Evolutionary conservation across 2,329 filamentous ascomycete species (phyloP).

Genomic region (Mariannaea sp.): DNA sequence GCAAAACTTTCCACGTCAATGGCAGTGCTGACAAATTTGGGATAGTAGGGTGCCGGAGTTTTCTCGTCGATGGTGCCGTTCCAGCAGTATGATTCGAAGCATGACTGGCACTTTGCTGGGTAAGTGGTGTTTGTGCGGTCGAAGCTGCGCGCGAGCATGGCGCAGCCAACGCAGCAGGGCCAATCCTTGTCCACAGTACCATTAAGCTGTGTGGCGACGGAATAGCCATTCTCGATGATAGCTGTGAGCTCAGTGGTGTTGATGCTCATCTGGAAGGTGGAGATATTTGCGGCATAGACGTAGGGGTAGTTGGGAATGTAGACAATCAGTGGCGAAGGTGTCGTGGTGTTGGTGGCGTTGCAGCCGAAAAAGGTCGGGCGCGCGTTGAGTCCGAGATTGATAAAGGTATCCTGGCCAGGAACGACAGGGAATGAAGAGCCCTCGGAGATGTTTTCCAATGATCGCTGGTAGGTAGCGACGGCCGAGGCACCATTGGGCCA

Average conservation of each 20-base stretch:
- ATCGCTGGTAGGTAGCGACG: conserved; percentile 61
- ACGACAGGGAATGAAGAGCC: conserved; percentile 63
- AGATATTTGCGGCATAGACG: conserved; percentile 74
- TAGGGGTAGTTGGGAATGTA: conserved; percentile 85
- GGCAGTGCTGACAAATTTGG: conserved; percentile 33
- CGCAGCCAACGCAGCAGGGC: conserved; percentile 86
- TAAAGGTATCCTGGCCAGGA: conserved; percentile 59
- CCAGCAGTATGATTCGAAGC: conserved; percentile 91
- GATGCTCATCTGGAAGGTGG: conserved; percentile 74
- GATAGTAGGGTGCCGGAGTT: conserved; percentile 42
- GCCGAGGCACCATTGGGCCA: conserved; percentile 67
- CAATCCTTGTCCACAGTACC: conserved; percentile 74
- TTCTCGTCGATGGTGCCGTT: conserved; percentile 66
- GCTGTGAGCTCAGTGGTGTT: conserved; percentile 69
- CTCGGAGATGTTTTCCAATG: conserved; percentile 52
- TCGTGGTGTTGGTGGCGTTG: conserved; percentile 59
- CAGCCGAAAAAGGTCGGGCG: conserved; percentile 69
- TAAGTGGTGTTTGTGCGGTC: conserved; percentile 70
- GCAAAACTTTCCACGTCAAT: conserved; percentile 36
- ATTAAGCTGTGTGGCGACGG: conserved; percentile 83
- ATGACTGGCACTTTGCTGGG: conserved; percentile 73
- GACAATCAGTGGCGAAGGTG: conserved; percentile 71
- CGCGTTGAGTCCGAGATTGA: conserved; percentile 62
- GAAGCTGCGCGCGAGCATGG: conserved; percentile 77
- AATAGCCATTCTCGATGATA: conserved; percentile 86